phyloP scores from a whole-genome alignment of 176 grass and related monocot genomes.

The Luzula sylvatica region DNA sequence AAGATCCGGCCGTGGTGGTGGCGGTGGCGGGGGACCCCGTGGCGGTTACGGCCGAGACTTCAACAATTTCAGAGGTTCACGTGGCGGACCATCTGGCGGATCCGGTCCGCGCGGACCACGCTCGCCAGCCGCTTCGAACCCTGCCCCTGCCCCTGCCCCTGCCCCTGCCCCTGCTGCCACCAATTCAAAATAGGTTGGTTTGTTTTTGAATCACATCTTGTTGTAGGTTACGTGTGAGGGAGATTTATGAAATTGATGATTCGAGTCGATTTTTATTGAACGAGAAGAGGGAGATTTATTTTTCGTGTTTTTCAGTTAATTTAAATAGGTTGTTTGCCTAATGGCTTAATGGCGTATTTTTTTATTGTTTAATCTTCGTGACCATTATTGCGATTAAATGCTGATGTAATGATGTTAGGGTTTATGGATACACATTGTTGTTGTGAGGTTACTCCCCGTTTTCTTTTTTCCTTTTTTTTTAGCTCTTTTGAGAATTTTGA shows the following conservation, averaged over 20 bases:
- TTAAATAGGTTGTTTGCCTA: too few relatives aligned
- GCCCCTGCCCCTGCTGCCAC: slow-evolving; percentile 23
- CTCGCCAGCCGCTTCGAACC: slow-evolving; percentile 18
- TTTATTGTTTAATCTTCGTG: too few relatives aligned
- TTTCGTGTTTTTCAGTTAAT: too few relatives aligned
- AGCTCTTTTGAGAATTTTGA: slow-evolving; percentile 19
- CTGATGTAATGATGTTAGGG: slow-evolving; percentile 19
- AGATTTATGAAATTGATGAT: too few relatives aligned
- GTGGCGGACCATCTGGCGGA: slow-evolving; percentile 64
- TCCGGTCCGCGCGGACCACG: slow-evolving; percentile 38
- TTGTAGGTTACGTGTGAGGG: too few relatives aligned
- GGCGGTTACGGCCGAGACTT: slow-evolving; percentile 52
- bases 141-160: slow-evolving; percentile 16
- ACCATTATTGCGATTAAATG: not conserved
- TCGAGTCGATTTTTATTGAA: too few relatives aligned
- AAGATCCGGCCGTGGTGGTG: slow-evolving; percentile 48
- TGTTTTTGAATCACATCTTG: not conserved
- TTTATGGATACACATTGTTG: slow-evolving; percentile 7
- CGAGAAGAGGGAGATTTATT: too few relatives aligned
- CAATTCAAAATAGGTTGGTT: slow-evolving; percentile 5
- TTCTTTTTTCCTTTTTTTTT: slow-evolving; percentile 1
- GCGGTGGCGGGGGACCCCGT: slow-evolving; percentile 46
- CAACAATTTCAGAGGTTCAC: slow-evolving; percentile 46
- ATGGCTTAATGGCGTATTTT: too few relatives aligned
- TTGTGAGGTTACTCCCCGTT: not conserved